Evolutionary conservation across 2,329 filamentous ascomycete genomes (phyloP).

Genomic region (Magnaporthales sp.): DNA sequence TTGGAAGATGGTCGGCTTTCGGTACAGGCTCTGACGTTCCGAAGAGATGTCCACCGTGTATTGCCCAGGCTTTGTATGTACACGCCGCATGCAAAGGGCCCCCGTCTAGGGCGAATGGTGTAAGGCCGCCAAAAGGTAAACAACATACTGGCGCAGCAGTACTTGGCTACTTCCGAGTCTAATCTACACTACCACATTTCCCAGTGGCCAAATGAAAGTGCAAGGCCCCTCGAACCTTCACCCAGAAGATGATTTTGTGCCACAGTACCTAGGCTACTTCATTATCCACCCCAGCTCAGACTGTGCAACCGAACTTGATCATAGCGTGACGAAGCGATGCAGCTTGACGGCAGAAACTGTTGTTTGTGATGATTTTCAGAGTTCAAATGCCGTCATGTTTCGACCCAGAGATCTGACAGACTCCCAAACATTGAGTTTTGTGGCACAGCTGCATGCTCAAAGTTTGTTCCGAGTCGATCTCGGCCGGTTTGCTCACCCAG

Average conservation of each 20-base stretch:
- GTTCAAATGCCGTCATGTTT: neutral
- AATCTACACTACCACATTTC: too few relatives aligned
- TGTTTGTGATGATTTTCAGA: neutral
- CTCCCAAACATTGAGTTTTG: neutral
- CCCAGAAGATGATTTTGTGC: neutral
- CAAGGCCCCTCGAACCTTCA: too few relatives aligned
- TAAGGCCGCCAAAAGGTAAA: too few relatives aligned
- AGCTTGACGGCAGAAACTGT: neutral
- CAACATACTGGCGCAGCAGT: too few relatives aligned
- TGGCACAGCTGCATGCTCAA: neutral
- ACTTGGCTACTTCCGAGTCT: too few relatives aligned
- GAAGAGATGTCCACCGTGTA: too few relatives aligned
- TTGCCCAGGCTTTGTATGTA: neutral
- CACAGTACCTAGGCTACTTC: neutral
- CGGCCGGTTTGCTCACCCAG: neutral
- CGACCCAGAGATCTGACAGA: neutral
- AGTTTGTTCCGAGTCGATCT: neutral
- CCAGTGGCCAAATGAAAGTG: too few relatives aligned
- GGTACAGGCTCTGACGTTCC: slow-evolving; percentile 38
- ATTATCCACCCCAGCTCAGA: too few relatives aligned
- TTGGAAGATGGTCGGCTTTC: slow-evolving; percentile 49
- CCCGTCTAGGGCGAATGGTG: too few relatives aligned
- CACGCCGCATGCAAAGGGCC: too few relatives aligned
- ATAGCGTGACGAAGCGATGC: too few relatives aligned
- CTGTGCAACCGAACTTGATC: neutral